Evolutionary conservation across 331 rosid genomes (phyloP).

Genomic region (Spiraea crenata): DNA sequence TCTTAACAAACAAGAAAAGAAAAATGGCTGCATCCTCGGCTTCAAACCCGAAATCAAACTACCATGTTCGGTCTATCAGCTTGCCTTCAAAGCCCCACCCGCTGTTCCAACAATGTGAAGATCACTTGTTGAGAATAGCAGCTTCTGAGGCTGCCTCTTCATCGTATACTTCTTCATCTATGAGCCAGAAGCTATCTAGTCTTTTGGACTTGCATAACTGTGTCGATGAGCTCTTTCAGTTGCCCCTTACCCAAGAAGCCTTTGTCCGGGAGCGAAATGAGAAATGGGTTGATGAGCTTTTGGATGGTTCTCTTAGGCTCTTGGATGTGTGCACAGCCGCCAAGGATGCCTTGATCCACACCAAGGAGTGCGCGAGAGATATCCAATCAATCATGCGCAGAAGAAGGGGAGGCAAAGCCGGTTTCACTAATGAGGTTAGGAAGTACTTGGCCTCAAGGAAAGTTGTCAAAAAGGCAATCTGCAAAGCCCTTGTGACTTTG

Average conservation of each 20-base stretch:
- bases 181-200: conserved; percentile 39
- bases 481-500: conserved; percentile 44
- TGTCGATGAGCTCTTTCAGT: conserved; percentile 44
- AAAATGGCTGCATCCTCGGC: conserved; percentile 36
- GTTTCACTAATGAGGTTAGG: conserved; percentile 39
- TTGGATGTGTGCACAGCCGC: conserved; percentile 45
- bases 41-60: conserved; percentile 29
- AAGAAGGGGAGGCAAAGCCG: conserved; percentile 44
- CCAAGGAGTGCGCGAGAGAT: conserved; percentile 34
- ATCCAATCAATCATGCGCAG: conserved; percentile 52
- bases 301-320: conserved; percentile 59
- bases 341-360: conserved; percentile 39
- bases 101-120: conserved; percentile 45
- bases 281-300: conserved; percentile 42
- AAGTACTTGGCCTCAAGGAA: conserved; percentile 61
- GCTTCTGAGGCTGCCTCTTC: conserved; percentile 29
- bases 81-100: conserved; percentile 63
- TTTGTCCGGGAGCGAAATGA: conserved; percentile 42
- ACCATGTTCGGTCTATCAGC: conserved; percentile 56
- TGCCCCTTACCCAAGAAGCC: conserved; percentile 46
- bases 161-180: conserved; percentile 33
- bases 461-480: conserved; percentile 56
- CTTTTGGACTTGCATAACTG: conserved; percentile 63
- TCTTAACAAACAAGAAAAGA: neutral
- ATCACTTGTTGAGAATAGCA: conserved; percentile 38